A percentile compares a stretch with the other conserved stretches of the same genome.
phyloP scores from a whole-genome alignment of 768 basidiomycete species.

The Boletus huronensis region DNA sequence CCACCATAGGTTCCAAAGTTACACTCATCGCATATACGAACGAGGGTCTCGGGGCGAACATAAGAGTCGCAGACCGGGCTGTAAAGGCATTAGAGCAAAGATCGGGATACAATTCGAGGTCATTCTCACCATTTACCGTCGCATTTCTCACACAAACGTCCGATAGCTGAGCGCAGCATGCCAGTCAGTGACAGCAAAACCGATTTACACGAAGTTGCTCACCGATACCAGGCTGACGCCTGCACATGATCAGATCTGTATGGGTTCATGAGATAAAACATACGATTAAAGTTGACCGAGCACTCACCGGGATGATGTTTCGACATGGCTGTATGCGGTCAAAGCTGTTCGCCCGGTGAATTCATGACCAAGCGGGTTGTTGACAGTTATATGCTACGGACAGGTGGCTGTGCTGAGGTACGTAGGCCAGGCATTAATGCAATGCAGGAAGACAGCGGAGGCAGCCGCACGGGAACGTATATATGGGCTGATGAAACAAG shows the following conservation, averaged over 20 bases:
- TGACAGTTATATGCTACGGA: background rate
- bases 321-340: constrained; percentile 53
- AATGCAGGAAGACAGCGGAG: background rate
- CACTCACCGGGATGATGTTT: constrained; percentile 82
- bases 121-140: constrained; percentile 93
- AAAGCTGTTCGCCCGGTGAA: background rate
- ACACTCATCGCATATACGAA: constrained; percentile 98
- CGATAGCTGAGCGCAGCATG: constrained; percentile 64
- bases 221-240: constrained; percentile 97
- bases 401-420: constrained; percentile 15
- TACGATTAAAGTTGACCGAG: background rate
- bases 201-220: constrained; percentile 23
- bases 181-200: constrained; percentile 6
- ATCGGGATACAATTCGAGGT: background rate
- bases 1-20: constrained; percentile 99
- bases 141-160: constrained; percentile 97
- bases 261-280: background rate
- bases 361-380: constrained; percentile 7
- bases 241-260: constrained; percentile 95
- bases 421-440: background rate
- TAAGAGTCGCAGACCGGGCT: constrained; percentile 99
- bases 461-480: background rate
- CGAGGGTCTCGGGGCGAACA: constrained; percentile 96
- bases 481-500: constrained; percentile 11
- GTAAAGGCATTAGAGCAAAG: background rate